Evolutionary conservation across 306 rosid species (phyloP), one percentile per base, ranked within the genome.

Genomic region (Prunus padus): DNA sequence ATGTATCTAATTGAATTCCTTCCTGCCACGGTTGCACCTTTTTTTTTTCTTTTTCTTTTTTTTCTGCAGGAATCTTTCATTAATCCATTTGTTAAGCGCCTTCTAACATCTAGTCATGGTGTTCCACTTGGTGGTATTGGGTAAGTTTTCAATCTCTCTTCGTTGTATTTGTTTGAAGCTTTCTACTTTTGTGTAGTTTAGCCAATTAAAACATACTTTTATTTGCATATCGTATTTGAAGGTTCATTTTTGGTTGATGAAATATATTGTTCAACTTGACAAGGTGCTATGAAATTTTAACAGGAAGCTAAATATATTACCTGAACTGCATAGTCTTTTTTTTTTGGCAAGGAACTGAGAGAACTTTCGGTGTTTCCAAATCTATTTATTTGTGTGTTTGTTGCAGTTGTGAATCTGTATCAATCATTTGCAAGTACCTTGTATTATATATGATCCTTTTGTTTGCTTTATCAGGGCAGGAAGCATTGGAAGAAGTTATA

Each of bases 51-150:
- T 37, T 31, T 4, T 4, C 4, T 0, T 31, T 73, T 79, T 77
- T 71, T 4, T 50, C 73, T 78, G 37, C 83, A 94, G 98, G 80
- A 9, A 25, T 76, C 26, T 60, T 23, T 82, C 57, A 86, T 91
- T 5, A 82, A 94, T 89, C 97, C 94, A 67, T 94, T 94, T 82
- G 33, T 79, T 52, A 91, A 79, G 85, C 93, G 76, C 67, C 65
- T 49, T 45, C 57, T 82, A 66, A 88, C 96, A 51, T 87, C 88
- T 79, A 64, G 51, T 85, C 97, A 94, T 59, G 97, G 90, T 55
- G 86, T 91, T 68, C 98, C 98, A 69, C 74, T 94, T 64, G 98
- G 98, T 74, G 98, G 98, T 46, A 81, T 94, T 72, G 98, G 98
- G 98, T 88, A 84, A 57, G 87, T 84, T 61, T 75, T 69, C 74